phyloP scores from a whole-genome alignment of 306 rosid genomes.

The Hippophae gyantsensis region DNA sequence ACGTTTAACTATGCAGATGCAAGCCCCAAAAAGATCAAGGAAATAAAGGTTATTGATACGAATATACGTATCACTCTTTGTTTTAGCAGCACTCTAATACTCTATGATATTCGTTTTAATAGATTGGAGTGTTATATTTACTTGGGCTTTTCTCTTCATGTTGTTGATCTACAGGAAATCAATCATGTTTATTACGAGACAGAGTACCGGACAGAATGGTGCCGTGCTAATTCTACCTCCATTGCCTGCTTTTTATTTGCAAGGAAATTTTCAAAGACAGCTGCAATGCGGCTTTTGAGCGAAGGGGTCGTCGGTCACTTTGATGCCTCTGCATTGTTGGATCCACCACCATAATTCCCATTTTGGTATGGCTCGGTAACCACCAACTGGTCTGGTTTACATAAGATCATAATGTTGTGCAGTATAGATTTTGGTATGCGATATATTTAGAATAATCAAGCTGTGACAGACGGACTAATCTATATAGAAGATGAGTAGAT shows the following conservation, averaged over 20 bases:
- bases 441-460: too few species aligned
- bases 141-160: too few species aligned
- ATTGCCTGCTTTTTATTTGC: constrained; percentile 84
- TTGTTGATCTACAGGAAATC: constrained; percentile 38
- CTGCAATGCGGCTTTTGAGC: constrained; percentile 86
- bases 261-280: constrained; percentile 81
- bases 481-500: too few species aligned
- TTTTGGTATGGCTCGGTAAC: constrained; percentile 17
- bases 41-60: constrained; percentile 54
- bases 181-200: constrained; percentile 75
- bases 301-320: constrained; percentile 40
- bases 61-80: too few species aligned
- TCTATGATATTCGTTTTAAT: too few species aligned
- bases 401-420: constrained; percentile 3
- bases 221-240: constrained; percentile 49
- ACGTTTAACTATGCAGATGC: constrained; percentile 72
- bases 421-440: too few species aligned
- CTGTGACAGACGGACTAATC: too few species aligned
- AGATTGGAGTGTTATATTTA: too few species aligned
- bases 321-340: constrained; percentile 42
- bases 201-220: constrained; percentile 87
- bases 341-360: constrained; percentile 30
- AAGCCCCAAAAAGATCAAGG: constrained; percentile 49
- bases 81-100: too few species aligned
- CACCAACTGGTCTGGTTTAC: constrained; percentile 17